These are phyloP conservation scores for Pestalotiopsis fici DNA, from an alignment of 2,329 filamentous ascomycete species.

Conservation along the genomic window DNA sequence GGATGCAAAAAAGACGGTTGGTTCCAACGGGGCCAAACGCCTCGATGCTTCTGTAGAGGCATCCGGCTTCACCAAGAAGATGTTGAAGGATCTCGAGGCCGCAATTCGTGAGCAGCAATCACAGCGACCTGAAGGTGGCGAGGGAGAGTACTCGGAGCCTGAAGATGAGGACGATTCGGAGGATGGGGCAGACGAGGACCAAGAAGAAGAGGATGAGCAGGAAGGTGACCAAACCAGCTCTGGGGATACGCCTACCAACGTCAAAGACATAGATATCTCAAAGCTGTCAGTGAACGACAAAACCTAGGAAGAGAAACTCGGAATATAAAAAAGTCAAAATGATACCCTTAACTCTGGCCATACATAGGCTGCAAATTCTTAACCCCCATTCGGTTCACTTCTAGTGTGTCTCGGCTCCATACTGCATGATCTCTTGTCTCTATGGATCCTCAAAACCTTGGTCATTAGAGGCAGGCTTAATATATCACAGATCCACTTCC, in stretches of 20 bases:
- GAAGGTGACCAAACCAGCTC: conserved; percentile 30
- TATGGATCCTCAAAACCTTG: too few relatives aligned
- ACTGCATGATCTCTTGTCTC: too few relatives aligned
- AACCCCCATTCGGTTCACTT: neutral
- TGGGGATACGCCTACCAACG: conserved; percentile 17
- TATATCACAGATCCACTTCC: too few relatives aligned
- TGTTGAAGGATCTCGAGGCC: conserved; percentile 88
- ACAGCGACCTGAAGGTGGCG: conserved; percentile 38
- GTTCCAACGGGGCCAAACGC: conserved; percentile 64
- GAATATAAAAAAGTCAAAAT: neutral
- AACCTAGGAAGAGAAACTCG: conserved; percentile 12
- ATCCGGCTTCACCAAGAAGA: conserved; percentile 94
- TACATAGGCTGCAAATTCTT: neutral
- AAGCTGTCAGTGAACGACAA: conserved; percentile 23
- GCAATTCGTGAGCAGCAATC: conserved; percentile 82
- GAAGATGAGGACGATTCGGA: conserved; percentile 38
- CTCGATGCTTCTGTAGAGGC: conserved; percentile 89
- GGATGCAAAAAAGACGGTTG: conserved; percentile 75
- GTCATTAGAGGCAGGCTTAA: too few relatives aligned
- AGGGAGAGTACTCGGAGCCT: conserved; percentile 35
- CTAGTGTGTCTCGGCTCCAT: neutral
- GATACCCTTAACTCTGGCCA: conserved; percentile 9
- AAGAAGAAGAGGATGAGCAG: conserved; percentile 30
- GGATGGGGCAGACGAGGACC: conserved; percentile 30
- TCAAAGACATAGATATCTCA: conserved; percentile 19